Base-by-base conservation (phyloP, 495 filamentous ascomycete genomes). In the Apiosordaria backusii region DNA sequence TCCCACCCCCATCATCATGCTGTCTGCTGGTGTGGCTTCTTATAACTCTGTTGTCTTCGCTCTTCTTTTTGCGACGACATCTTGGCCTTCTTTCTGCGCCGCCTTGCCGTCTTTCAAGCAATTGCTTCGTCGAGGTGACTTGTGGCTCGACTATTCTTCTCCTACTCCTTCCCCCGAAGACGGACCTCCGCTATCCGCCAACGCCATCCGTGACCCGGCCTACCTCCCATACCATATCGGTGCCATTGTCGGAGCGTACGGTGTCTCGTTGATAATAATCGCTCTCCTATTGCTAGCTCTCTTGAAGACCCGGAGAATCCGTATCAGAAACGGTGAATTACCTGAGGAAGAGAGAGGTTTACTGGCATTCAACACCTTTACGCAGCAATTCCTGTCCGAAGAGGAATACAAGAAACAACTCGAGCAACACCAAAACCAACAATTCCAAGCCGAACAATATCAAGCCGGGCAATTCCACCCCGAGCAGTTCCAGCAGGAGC, bases 171-270 rank as follows among this genome's bases (percentile, higher is more conserved):
- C 86, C 22, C 83, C 86, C 64, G 82, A 85, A 68, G 76, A 87
- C 72, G 86, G 83, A 1, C 82, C 86, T 57, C 82, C 87, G 16
- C 65, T 84, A 7, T 85, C 86, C n/a, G 72, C 70, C 35, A 74
- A 76, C 65, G 87, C 87, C 23, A 65, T 83, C 53, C 80, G 86
- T 64, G 83, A 93, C 70, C 80, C 80, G 57, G 72, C 82, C 19
- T 85, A 86, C 35, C 85, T 95, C 9, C 90, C 89, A 18, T 84
- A 85, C 25, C 86, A 95, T 76, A 87, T 95, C 72, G 89, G 88
- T 55, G 90, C 86, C 68, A 91, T 96, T 65, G 86, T 90, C 45
- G 91, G 86, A 62, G 88, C 89, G 65, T 96, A 95, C 84, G 82
- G 91, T 65, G 72, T 92, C 70, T 88, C 86, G 10, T 83, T 93